Evolutionary conservation across 768 basidiomycete species (phyloP), one percentile per base, ranked within the genome.

Genomic region (Lyophyllum atratum): DNA sequence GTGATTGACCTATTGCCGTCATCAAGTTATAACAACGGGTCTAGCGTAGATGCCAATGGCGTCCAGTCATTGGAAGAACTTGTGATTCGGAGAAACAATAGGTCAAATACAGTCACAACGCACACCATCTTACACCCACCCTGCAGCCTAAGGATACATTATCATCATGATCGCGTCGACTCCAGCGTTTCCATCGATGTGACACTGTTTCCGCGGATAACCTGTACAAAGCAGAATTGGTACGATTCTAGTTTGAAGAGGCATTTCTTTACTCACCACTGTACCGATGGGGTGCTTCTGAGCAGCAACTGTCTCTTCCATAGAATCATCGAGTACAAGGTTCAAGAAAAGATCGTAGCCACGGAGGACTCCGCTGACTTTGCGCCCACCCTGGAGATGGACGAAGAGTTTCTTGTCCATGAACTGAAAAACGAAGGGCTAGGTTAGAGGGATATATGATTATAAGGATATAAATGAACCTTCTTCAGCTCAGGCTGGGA

Each of bases 271-370:
- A 82, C 93, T 66, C 71, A 98, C 96, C 50, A 97, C 90, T 50
- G 93, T 95, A 24, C 95, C 95, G 64, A 95, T 89, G 24, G 90
- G 88, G 65, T 90, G 86, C 71, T 93, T 94, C 76, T 95, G 90
- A 4, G 90, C 94, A 14, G 92, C 89, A 4, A 85, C 87, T 0
- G 87, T 86, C 78, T 98, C 97, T 74, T 99, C 97, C 65, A 89
- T 72, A 10, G 93, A 92, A 68, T 98, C 93, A 72, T 98, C 97
- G 72, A 99, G 86, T 63, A 98, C 97, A 37, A 99, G 82, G 74
- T 99, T 99, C 70, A 99, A 78, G 80, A 99, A 99, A 62, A 99
- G 89, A 80, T 99, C 97, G 74, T 97, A 99, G 51, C 97, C 97
- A 60, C 97, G 89, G 49, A 99, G 77, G 14, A 86, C 87, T 53